Evolutionary conservation across 2,329 filamentous ascomycete genomes (phyloP).

Genomic region (Xylaria sp.): DNA sequence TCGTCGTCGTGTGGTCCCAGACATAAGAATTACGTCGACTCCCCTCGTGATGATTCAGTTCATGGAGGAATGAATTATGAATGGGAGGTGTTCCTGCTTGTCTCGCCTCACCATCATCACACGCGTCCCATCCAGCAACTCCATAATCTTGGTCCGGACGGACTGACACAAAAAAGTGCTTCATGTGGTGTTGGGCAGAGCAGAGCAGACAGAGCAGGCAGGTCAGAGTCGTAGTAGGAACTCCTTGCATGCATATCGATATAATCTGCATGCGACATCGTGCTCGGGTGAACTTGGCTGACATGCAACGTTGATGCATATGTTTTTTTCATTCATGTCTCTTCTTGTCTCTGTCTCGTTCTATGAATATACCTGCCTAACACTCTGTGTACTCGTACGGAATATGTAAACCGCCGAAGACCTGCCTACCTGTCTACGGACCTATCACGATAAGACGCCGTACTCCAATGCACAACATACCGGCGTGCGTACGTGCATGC

Average conservation of each 20-base stretch:
- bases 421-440: not conserved
- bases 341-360: not conserved
- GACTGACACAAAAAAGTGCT: conserved; percentile 3
- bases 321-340: not conserved
- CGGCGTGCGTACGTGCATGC: conserved; percentile 9
- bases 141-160: conserved; percentile 1
- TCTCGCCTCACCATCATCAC: not conserved
- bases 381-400: conserved; percentile 6
- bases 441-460: conserved; percentile 14
- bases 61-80: too few relatives aligned
- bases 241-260: conserved; percentile 15
- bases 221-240: conserved; percentile 21
- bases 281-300: conserved; percentile 21
- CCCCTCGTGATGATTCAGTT: too few relatives aligned
- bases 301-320: conserved; percentile 21
- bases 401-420: not conserved
- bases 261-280: conserved; percentile 19
- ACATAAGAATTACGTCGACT: too few relatives aligned
- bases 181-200: not conserved
- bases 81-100: too few relatives aligned
- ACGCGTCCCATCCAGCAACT: not conserved
- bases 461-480: conserved; percentile 16
- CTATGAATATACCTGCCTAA: conserved; percentile 11
- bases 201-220: conserved; percentile 7
- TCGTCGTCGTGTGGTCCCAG: too few relatives aligned